Evolutionary conservation across 1,139 yeast genomes (phyloP).

Genomic region (Taphrina deformans): DNA sequence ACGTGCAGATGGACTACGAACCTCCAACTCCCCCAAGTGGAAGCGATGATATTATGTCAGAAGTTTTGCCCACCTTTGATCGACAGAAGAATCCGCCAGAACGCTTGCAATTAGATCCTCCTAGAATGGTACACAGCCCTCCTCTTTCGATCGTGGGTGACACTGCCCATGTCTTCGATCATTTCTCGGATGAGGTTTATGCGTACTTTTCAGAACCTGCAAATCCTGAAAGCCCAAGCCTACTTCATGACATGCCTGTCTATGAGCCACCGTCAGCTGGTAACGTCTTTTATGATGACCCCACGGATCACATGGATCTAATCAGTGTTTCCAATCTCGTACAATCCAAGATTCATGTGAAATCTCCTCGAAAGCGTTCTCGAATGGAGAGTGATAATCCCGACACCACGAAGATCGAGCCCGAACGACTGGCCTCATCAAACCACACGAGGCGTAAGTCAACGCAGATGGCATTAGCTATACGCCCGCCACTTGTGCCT

Average conservation of each 20-base stretch:
- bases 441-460: background rate
- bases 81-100: background rate
- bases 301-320: slow-evolving; percentile 9
- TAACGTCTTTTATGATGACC: slow-evolving; percentile 22
- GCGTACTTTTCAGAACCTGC: slow-evolving; percentile 19
- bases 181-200: slow-evolving; percentile 27
- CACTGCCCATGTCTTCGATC: slow-evolving; percentile 17
- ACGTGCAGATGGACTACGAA: slow-evolving; percentile 3
- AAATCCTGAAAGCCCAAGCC: background rate
- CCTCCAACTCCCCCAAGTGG: slow-evolving; percentile 24
- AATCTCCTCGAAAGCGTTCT: slow-evolving; percentile 6
- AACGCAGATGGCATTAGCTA: slow-evolving; percentile 36
- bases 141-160: slow-evolving; percentile 23
- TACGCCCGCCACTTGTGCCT: slow-evolving; percentile 78
- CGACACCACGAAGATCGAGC: background rate
- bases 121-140: slow-evolving; percentile 16
- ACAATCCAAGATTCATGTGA: slow-evolving; percentile 4
- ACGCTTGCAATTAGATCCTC: background rate
- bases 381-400: slow-evolving; percentile 18
- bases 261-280: slow-evolving; percentile 33
- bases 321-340: slow-evolving; percentile 28
- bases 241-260: slow-evolving; percentile 34
- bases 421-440: background rate
- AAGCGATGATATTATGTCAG: slow-evolving; percentile 12
- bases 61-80: background rate